Percentiles rank a stretch among this genome's conserved stretches.
These are phyloP conservation scores for Hanseniaspora lachancei DNA, from an alignment of 805 yeast species.

Conservation along the genomic window DNA sequence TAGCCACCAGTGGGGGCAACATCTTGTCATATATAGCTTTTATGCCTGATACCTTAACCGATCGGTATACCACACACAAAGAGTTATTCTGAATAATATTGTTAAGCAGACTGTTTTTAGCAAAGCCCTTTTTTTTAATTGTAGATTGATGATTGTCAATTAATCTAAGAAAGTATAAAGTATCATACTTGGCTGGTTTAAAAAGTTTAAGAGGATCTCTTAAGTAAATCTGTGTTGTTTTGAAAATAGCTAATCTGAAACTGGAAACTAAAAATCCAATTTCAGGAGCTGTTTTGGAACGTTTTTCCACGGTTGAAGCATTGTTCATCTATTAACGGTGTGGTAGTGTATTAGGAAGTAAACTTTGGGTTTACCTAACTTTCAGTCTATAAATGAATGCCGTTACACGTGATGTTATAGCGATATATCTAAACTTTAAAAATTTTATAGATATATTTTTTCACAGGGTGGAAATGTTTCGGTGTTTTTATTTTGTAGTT, in stretches of 20 bases:
- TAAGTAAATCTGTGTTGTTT: conserved; percentile 61
- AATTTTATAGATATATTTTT: too few relatives aligned
- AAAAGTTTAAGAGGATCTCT: conserved; percentile 76
- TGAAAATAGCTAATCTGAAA: conserved; percentile 68
- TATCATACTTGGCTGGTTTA: conserved; percentile 82
- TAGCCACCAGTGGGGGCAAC: conserved; percentile 77
- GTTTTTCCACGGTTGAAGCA: not conserved
- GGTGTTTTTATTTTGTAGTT: too few relatives aligned
- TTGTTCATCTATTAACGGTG: too few relatives aligned
- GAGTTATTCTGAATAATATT: conserved; percentile 58
- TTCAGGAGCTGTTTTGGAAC: conserved; percentile 27
- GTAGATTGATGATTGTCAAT: conserved; percentile 19
- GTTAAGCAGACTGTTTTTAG: not conserved
- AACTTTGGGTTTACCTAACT: not conserved
- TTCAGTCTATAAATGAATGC: too few relatives aligned
- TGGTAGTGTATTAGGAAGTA: not conserved
- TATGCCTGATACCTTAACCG: conserved; percentile 73
- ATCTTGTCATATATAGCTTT: conserved; percentile 63
- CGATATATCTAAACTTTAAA: too few relatives aligned
- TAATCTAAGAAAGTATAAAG: conserved; percentile 54
- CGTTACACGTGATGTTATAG: too few relatives aligned
- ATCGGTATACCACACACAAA: conserved; percentile 57
- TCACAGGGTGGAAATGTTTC: too few relatives aligned
- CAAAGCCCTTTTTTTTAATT: not conserved
- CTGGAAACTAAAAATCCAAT: conserved; percentile 80